A percentile compares a stretch with the other conserved stretches of the same genome.
These are phyloP conservation scores for Leishmania gerbilli DNA, from an alignment of 208 protist genomes.

Conservation along the genomic window DNA sequence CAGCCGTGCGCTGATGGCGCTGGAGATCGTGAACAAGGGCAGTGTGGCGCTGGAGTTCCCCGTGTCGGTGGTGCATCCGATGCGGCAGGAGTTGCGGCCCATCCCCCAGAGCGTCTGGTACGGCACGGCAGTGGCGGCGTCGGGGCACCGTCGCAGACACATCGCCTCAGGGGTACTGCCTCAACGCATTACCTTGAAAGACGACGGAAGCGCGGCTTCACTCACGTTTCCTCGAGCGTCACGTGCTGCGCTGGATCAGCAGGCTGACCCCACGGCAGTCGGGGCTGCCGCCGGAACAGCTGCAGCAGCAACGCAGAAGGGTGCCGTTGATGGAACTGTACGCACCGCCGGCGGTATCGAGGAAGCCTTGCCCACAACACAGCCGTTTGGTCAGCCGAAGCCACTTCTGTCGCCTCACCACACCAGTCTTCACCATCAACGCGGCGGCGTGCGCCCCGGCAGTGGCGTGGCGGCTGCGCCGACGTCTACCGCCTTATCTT, in stretches of 20 bases:
- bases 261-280: neutral
- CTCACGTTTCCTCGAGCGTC: neutral
- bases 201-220: neutral
- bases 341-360: neutral
- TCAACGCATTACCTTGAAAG: neutral
- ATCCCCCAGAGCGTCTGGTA: constrained; percentile 29
- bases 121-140: constrained; percentile 12
- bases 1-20: constrained; percentile 53
- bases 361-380: neutral
- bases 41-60: constrained; percentile 83
- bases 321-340: neutral
- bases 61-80: constrained; percentile 80
- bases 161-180: neutral
- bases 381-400: neutral
- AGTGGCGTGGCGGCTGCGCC: neutral
- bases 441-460: neutral
- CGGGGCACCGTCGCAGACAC: neutral
- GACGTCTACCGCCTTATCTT: neutral
- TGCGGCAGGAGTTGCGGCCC: constrained; percentile 75
- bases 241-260: neutral
- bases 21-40: constrained; percentile 81
- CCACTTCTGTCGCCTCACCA: constrained; percentile 4
- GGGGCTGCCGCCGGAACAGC: neutral
- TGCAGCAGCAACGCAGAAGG: neutral
- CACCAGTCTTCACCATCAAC: constrained; percentile 17